These are phyloP conservation scores for Xylaria hypoxylon DNA, from an alignment of 2,329 filamentous ascomycete species.

Conservation along the genomic window DNA sequence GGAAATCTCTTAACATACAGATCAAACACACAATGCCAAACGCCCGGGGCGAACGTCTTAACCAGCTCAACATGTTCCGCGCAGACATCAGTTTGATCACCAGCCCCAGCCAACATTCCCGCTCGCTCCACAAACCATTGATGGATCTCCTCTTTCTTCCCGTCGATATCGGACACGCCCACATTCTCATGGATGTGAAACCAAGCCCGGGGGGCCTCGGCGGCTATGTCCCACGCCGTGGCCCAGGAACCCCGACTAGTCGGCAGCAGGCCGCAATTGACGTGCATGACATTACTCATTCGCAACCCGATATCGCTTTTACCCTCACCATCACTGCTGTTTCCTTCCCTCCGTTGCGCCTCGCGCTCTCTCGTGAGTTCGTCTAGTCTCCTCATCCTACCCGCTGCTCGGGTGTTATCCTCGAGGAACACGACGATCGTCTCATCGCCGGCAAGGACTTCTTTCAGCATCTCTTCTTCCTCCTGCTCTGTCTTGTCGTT, in stretches of 20 bases:
- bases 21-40: slow-evolving; percentile 79
- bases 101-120: background rate
- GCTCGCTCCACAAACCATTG: slow-evolving; percentile 57
- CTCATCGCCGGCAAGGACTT: slow-evolving; percentile 58
- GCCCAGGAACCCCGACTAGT: slow-evolving; percentile 67
- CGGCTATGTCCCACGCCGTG: slow-evolving; percentile 60
- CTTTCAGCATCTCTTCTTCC: slow-evolving; percentile 50
- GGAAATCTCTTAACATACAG: slow-evolving; percentile 59
- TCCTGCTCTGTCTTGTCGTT: slow-evolving; percentile 27
- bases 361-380: slow-evolving; percentile 33
- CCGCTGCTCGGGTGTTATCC: slow-evolving; percentile 69
- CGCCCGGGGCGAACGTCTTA: slow-evolving; percentile 76
- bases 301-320: slow-evolving; percentile 51
- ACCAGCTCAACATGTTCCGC: slow-evolving; percentile 72
- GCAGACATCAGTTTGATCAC: slow-evolving; percentile 44
- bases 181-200: slow-evolving; percentile 77
- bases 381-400: slow-evolving; percentile 55
- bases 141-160: slow-evolving; percentile 61
- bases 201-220: slow-evolving; percentile 59
- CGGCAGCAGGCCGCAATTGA: slow-evolving; percentile 74
- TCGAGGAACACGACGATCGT: slow-evolving; percentile 76
- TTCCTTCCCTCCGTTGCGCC: background rate
- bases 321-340: background rate
- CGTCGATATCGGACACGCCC: slow-evolving; percentile 64
- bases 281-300: slow-evolving; percentile 60